A percentile compares a stretch with the other conserved stretches of the same genome.
Evolutionary conservation across 2,329 filamentous ascomycete genomes (phyloP).

Genomic region (Rugonectria rugulosa): DNA sequence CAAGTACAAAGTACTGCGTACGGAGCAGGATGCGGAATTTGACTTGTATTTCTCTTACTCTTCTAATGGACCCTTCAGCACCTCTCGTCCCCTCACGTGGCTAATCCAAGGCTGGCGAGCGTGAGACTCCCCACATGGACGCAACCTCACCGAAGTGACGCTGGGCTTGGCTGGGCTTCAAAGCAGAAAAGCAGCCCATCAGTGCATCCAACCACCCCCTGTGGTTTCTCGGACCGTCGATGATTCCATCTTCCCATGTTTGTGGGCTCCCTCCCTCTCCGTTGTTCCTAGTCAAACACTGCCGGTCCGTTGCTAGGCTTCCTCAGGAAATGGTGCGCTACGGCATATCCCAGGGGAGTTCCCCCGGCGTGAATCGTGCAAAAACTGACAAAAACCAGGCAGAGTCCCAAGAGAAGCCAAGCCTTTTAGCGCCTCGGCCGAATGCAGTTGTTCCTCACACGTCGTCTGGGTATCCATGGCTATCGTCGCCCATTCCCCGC

Average conservation of each 20-base stretch:
- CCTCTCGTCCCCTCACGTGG: slow-evolving; percentile 36
- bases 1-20: background rate
- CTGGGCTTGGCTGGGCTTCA: too few species aligned
- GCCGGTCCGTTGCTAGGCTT: background rate
- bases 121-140: slow-evolving; percentile 8
- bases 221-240: background rate
- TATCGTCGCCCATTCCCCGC: slow-evolving; percentile 32
- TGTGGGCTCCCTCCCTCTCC: background rate
- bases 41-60: background rate
- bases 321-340: background rate
- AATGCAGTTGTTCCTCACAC: slow-evolving; percentile 12
- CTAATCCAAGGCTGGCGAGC: slow-evolving; percentile 23
- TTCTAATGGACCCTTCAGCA: slow-evolving; percentile 4
- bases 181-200: background rate
- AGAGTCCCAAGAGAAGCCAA: slow-evolving; percentile 22
- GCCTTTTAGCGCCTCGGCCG: slow-evolving; percentile 34
- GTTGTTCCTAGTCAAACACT: background rate
- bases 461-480: slow-evolving; percentile 18
- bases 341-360: slow-evolving; percentile 12
- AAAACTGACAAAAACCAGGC: slow-evolving; percentile 23
- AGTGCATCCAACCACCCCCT: background rate
- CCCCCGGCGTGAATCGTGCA: slow-evolving; percentile 1
- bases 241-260: background rate
- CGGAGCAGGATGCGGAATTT: slow-evolving; percentile 8
- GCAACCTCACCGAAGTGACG: slow-evolving; percentile 5